These are phyloP conservation scores for Penicillium sp. DNA, from an alignment of 2,329 filamentous ascomycete genomes.

Conservation along the genomic window DNA sequence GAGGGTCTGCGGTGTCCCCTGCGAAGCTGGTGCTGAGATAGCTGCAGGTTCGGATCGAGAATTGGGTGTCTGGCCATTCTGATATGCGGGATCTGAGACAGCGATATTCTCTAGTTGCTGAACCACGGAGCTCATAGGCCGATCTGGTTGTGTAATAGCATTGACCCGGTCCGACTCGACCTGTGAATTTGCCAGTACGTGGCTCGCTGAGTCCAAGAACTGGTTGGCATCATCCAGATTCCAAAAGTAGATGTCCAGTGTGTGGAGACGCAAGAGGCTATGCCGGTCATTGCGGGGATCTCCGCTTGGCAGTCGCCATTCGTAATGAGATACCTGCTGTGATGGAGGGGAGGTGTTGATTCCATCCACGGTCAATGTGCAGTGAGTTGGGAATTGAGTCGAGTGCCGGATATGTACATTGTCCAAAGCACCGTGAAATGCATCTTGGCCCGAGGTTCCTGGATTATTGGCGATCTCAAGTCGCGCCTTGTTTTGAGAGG, in stretches of 20 bases:
- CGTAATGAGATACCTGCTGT: conserved; percentile 30
- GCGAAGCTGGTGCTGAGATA: conserved; percentile 16
- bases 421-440: conserved; percentile 56
- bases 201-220: conserved; percentile 47
- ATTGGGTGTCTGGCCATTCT: conserved; percentile 42
- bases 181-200: conserved; percentile 35
- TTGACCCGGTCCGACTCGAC: conserved; percentile 49
- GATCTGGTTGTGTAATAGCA: conserved; percentile 33
- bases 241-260: conserved; percentile 62
- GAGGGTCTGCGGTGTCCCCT: conserved; percentile 18
- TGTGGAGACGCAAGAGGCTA: conserved; percentile 53
- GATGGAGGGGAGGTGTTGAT: conserved; percentile 25
- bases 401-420: conserved; percentile 52
- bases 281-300: conserved; percentile 52
- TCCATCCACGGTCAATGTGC: conserved; percentile 54
- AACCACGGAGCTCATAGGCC: conserved; percentile 56
- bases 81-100: conserved; percentile 50
- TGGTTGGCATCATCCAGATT: conserved; percentile 54
- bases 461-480: conserved; percentile 62
- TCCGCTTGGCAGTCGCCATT: conserved; percentile 56
- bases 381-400: conserved; percentile 56
- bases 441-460: conserved; percentile 60
- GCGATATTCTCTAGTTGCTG: conserved; percentile 60
- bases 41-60: conserved; percentile 31
- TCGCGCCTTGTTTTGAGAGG: conserved; percentile 50